These are phyloP conservation scores for Alnus rubra DNA, from an alignment of 306 rosid species.

Conservation along the genomic window DNA sequence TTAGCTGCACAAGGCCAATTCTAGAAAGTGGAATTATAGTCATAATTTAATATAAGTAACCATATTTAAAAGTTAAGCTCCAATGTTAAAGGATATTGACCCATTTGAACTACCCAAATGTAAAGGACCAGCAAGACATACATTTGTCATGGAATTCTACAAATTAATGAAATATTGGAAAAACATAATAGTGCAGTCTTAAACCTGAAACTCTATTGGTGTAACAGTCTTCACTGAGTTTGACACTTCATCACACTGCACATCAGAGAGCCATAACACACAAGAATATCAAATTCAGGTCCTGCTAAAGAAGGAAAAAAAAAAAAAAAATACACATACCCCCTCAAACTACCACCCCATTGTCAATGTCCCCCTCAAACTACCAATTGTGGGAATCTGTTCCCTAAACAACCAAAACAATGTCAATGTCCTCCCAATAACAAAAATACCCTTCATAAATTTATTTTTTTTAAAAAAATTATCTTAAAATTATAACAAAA, in stretches of 20 bases:
- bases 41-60: too few species aligned
- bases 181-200: neutral
- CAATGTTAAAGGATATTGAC: neutral
- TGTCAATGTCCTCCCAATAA: too few species aligned
- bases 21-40: too few species aligned
- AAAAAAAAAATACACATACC: neutral
- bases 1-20: too few species aligned
- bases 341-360: too few species aligned
- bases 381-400: too few species aligned
- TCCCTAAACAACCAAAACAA: too few species aligned
- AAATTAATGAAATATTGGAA: constrained; percentile 14
- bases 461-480: too few species aligned
- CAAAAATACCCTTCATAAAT: too few species aligned
- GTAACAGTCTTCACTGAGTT: constrained; percentile 48
- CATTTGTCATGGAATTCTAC: neutral
- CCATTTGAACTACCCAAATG: constrained; percentile 2
- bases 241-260: constrained; percentile 56
- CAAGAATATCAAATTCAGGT: neutral
- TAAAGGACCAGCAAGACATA: neutral
- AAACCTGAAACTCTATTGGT: constrained; percentile 64
- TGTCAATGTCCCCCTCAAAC: too few species aligned
- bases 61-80: neutral
- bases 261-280: constrained; percentile 15
- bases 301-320: neutral
- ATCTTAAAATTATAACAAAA: too few species aligned